Conservation (phyloP, 345 rosid genomes). For the Heritiera littoralis region DNA sequence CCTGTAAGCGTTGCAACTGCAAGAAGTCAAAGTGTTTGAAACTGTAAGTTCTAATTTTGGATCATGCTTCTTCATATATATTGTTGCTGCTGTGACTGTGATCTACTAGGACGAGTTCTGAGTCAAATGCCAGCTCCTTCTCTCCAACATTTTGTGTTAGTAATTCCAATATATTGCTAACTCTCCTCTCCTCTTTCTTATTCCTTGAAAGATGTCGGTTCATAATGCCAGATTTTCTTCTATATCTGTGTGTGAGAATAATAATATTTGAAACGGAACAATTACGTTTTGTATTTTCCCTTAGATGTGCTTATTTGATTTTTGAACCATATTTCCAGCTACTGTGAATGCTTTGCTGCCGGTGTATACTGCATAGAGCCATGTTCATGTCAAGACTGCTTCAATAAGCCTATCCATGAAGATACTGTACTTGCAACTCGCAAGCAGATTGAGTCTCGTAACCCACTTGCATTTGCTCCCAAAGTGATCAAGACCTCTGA, state of each 20-base stretch:
- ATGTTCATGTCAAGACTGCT: constrained; percentile 92
- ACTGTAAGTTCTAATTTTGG: constrained; percentile 66
- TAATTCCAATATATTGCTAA: background rate
- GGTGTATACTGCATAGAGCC: constrained; percentile 95
- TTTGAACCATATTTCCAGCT: constrained; percentile 48
- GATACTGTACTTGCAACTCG: constrained; percentile 93
- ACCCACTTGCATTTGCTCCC: constrained; percentile 99
- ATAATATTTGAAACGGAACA: background rate
- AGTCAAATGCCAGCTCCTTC: background rate
- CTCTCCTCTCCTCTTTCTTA: background rate
- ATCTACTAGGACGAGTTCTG: constrained; percentile 10
- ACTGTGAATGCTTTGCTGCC: constrained; percentile 99
- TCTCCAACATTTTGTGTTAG: background rate
- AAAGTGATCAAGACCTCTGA: constrained; percentile 78
- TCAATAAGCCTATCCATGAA: constrained; percentile 91
- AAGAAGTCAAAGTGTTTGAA: constrained; percentile 95
- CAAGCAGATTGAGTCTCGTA: constrained; percentile 92
- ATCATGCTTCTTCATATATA: background rate
- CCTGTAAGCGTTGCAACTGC: constrained; percentile 96
- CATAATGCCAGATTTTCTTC: background rate
- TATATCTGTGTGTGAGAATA: background rate
- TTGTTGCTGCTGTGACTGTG: background rate
- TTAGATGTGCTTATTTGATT: background rate
- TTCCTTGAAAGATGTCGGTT: background rate
- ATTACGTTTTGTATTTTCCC: background rate